phyloP scores from a whole-genome alignment of 305 asterid genomes.

The Andrographis paniculata region DNA sequence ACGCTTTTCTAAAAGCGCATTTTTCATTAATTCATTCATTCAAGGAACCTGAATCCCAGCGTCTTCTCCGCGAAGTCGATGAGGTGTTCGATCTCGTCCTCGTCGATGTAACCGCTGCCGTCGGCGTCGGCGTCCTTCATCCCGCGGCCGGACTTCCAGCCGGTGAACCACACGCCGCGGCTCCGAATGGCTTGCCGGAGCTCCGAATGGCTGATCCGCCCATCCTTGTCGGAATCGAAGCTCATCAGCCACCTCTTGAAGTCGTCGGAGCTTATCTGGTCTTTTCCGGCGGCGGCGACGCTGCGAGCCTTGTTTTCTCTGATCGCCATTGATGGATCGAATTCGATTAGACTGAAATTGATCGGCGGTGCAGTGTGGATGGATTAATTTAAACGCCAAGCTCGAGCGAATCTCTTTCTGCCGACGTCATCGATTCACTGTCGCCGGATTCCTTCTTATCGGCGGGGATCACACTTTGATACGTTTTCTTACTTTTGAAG shows the following conservation, averaged over 20 bases:
- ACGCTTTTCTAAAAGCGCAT: no score
- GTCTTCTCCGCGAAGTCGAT: slow-evolving; percentile 20
- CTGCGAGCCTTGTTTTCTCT: slow-evolving; percentile 1
- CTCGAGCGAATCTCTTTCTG: no score
- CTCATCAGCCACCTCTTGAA: slow-evolving; percentile 30
- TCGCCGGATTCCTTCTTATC: no score
- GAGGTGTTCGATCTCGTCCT: slow-evolving; percentile 20
- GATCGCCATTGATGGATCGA: neutral
- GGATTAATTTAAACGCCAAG: no score
- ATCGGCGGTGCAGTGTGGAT: no score
- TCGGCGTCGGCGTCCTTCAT: slow-evolving; percentile 20
- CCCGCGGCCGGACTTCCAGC: slow-evolving; percentile 20
- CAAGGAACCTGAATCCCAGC: slow-evolving; percentile 20
- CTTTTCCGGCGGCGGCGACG: slow-evolving; percentile 1
- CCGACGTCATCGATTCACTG: no score
- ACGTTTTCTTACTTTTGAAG: no score
- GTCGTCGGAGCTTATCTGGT: slow-evolving; percentile 21
- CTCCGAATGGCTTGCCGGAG: slow-evolving; percentile 24
- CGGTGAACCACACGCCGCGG: slow-evolving; percentile 26
- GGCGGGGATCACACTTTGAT: no score
- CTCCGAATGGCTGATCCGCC: slow-evolving; percentile 20
- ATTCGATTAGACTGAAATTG: no score
- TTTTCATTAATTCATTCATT: neutral
- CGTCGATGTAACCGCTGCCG: slow-evolving; percentile 25
- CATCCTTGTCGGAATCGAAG: slow-evolving; percentile 24